Base-by-base conservation (phyloP, 352 stramenopile genomes). In the Pythium insidiosum region DNA sequence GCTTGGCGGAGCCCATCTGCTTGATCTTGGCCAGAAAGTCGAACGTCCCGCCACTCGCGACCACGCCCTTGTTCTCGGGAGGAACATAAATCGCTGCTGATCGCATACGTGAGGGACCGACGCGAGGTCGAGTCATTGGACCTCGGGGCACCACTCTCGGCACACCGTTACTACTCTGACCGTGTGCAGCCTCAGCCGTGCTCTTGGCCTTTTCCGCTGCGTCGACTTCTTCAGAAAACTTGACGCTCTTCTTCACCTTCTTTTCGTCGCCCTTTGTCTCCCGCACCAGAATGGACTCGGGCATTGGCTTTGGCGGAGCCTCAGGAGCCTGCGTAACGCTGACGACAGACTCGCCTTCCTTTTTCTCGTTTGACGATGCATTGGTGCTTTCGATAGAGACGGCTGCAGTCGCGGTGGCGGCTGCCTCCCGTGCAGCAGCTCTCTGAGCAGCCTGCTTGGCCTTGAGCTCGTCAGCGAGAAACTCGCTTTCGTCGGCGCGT, bases 1-100 rank as follows among this genome's bases (percentile, higher is more conserved):
- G 43, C 46, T 70, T 66, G 16, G 42, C 43, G 0, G 45, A 53
- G 15, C 58, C 60, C 18, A 68, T 53, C 13, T 70, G 41, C 15
- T 54, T 70, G 25, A 93, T 88, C 58, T 88, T 93, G n/a, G 73
- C 82, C 43, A 93, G 43, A 22, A 93, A 93, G 44, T 93, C 80
- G 49, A 93, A 87, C 28, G 80, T 89, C 0, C 78, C 75, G 18
- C 80, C 80, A 43, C 69, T 84, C 10, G 77, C 80, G 19, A 93
- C 80, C 5, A 79, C 58, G 19, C 80, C 80, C 31, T 78, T 82
- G 29, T 63, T 63, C 41, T 77, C 66, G 10, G 71, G 47, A 23
- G 62, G 56, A 13, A 15, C 9, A 15, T 13, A 9, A 9, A 15
- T 15, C 9, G 28, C 28, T 9, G 9, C 28, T n/a, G n/a, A n/a